Evolutionary conservation across 1,139 yeast species (phyloP), one percentile per base, ranked within the genome.

Genomic region (Taphrina confusa): DNA sequence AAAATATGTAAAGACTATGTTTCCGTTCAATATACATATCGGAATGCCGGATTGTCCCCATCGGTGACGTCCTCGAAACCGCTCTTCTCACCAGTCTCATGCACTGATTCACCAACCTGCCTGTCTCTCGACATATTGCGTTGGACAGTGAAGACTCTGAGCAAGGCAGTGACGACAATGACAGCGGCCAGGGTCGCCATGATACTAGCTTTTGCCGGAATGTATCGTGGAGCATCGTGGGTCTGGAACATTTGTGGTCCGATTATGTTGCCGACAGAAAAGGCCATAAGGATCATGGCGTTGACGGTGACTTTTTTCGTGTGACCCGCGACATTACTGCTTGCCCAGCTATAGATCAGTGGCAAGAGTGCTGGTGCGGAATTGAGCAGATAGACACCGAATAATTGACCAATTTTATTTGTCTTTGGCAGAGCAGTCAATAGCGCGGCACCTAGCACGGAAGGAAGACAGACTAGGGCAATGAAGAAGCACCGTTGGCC

Each of bases 241-340:
- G 74, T 69, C 57, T 75, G 70, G 69, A 80, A 81, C 20, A 82
- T 78, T 63, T 79, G 82, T 1, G 84, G 81, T 4, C 84, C 84
- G 49, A 76, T 73, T 60, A 81, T 72, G 67, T 81, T 81, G 42
- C 85, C 85, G 37, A 78, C 79, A 66, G 83, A 80, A 67, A 79
- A 80, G 1, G 80, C 82, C 60, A 82, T 69, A 62, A 81, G 76
- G 61, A 80, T 65, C 71, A 78, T 50, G 2, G 74, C 72, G 61
- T 67, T 71, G 55, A 76, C 75, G 42, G 80, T 76, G 52, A 72
- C 73, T 67, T 77, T 80, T 69, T 81, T 82, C 33, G 85, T 80
- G 63, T 80, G 80, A 28, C 85, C 85, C 12, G 82, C 81, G 36
- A 78, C 75, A 66, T 82, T 82, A n/a, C 80, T 76, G 40, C 81